phyloP scores from a whole-genome alignment of 139 green algal species.

The Tetradesmus lagerheimii region DNA sequence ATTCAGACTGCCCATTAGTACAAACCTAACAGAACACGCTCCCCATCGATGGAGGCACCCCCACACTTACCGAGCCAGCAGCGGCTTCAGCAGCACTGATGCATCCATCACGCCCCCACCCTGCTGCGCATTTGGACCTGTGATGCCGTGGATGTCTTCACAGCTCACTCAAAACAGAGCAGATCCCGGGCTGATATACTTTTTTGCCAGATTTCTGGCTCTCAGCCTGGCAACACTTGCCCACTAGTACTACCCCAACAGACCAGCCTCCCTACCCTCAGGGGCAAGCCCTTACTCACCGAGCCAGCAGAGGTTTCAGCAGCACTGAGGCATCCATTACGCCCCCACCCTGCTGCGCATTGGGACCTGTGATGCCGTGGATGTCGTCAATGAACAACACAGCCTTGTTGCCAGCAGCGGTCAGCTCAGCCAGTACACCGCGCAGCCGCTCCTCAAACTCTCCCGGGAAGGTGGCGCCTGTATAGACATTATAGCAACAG shows the following conservation, averaged over 20 bases:
- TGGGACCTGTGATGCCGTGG: constrained; percentile 91
- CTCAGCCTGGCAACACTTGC: too few species aligned
- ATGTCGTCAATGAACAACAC: constrained; percentile 99
- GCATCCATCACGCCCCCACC: constrained; percentile 91
- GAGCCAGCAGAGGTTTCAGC: constrained; percentile 93
- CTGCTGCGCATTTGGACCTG: constrained; percentile 78
- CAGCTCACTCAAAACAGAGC: too few species aligned
- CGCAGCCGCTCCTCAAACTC: constrained; percentile 99
- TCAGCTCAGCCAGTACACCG: constrained; percentile 88
- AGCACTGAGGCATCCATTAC: constrained; percentile 96
- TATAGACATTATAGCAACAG: background rate
- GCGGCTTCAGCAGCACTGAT: constrained; percentile 96
- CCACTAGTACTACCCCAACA: too few species aligned
- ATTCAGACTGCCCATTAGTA: too few species aligned
- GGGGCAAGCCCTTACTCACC: too few species aligned
- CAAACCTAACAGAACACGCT: background rate
- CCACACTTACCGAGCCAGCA: constrained; percentile 71
- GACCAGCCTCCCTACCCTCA: background rate
- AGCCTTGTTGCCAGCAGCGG: constrained; percentile 70
- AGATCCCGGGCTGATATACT: too few species aligned
- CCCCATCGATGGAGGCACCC: too few species aligned
- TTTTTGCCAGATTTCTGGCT: too few species aligned
- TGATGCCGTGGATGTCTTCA: constrained; percentile 98
- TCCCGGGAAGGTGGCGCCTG: constrained; percentile 94
- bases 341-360: constrained; percentile 75